Evolutionary conservation across 129 eudicot species (phyloP).

Genomic region (Chrysanthemum lavandulifolium): DNA sequence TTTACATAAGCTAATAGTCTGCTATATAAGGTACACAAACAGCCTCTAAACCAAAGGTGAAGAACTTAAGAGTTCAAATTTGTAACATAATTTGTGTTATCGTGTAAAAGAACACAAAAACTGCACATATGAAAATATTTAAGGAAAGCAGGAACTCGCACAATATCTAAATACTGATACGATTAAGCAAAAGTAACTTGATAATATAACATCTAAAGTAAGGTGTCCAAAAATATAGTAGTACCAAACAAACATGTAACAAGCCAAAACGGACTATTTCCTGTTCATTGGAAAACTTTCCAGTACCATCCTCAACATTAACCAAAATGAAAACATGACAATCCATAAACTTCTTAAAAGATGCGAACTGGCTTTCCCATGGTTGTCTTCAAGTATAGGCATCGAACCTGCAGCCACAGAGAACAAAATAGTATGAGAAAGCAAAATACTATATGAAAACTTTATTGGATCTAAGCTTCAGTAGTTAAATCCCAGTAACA

Average conservation of each 20-base stretch:
- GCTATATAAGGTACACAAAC: no score
- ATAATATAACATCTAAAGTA: slow-evolving; percentile 8
- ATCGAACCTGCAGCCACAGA: slow-evolving; percentile 42
- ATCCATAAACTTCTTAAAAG: slow-evolving; percentile 36
- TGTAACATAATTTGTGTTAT: no score
- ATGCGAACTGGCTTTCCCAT: slow-evolving; percentile 59
- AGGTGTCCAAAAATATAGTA: slow-evolving; percentile 14
- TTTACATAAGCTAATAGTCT: no score
- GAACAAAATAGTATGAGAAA: not conserved
- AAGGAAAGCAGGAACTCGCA: no score
- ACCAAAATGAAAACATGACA: slow-evolving; percentile 15
- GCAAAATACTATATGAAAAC: not conserved
- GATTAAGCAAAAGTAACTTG: not conserved
- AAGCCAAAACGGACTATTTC: slow-evolving; percentile 17
- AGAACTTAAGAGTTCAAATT: no score
- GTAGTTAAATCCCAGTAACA: no score
- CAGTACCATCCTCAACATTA: slow-evolving; percentile 14
- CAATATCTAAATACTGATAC: not conserved
- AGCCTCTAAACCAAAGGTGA: no score
- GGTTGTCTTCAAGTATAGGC: slow-evolving; percentile 59
- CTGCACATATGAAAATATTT: no score
- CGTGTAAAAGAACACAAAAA: no score
- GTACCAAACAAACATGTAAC: slow-evolving; percentile 19
- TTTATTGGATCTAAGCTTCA: not conserved
- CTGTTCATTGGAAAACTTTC: slow-evolving; percentile 1